phyloP scores from a whole-genome alignment of 1,139 yeast genomes.

The Yamadazyma sp. region DNA sequence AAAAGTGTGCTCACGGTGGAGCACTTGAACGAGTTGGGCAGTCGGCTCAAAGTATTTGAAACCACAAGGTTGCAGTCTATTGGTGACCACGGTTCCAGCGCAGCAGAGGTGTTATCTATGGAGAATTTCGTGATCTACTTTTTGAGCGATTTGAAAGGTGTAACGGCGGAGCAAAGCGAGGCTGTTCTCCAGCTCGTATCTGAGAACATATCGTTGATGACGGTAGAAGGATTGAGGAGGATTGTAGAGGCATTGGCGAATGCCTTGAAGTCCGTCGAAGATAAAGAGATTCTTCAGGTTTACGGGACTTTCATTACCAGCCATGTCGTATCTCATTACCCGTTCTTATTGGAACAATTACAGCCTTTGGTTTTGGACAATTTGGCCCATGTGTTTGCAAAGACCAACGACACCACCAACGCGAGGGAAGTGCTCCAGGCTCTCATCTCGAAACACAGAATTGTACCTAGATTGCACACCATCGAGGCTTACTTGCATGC shows the following conservation, averaged over 20 bases:
- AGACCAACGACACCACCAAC: slow-evolving; percentile 14
- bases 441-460: slow-evolving; percentile 19
- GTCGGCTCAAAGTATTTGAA: slow-evolving; percentile 19
- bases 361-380: slow-evolving; percentile 25
- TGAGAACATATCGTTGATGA: slow-evolving; percentile 17
- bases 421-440: slow-evolving; percentile 21
- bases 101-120: slow-evolving; percentile 15
- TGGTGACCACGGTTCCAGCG: slow-evolving; percentile 16
- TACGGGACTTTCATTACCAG: slow-evolving; percentile 4
- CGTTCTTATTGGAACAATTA: slow-evolving; percentile 18
- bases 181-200: slow-evolving; percentile 20
- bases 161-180: slow-evolving; percentile 6
- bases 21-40: slow-evolving; percentile 17
- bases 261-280: neutral
- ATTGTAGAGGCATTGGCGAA: slow-evolving; percentile 9
- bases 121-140: slow-evolving; percentile 24
- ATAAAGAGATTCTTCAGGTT: neutral
- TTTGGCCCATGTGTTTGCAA: slow-evolving; percentile 23
- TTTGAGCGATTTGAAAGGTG: slow-evolving; percentile 10
- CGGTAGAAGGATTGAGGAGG: slow-evolving; percentile 21
- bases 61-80: slow-evolving; percentile 17
- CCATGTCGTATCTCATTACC: slow-evolving; percentile 8
- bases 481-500: slow-evolving; percentile 21
- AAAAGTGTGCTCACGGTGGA: slow-evolving; percentile 4
- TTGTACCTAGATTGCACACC: slow-evolving; percentile 28